Percentiles rank a stretch among this genome's conserved stretches.
These are phyloP conservation scores for Ligustrum vulgare DNA, from an alignment of 257 asterid species.

Conservation along the genomic window DNA sequence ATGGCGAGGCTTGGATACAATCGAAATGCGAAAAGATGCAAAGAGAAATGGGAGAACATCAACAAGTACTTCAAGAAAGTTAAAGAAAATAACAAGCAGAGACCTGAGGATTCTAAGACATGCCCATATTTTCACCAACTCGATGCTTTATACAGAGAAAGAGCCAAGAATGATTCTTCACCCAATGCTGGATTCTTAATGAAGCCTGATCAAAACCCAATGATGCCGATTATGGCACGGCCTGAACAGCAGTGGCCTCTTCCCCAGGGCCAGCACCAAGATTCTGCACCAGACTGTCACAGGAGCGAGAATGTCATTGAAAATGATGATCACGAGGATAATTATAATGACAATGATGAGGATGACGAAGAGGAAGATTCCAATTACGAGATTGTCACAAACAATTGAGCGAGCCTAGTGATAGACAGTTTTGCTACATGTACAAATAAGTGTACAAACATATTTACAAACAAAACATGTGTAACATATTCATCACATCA, in stretches of 20 bases:
- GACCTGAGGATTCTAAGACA: conserved; percentile 85
- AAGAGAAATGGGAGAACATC: conserved; percentile 98
- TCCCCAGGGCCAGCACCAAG: conserved; percentile 30
- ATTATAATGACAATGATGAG: conserved; percentile 11
- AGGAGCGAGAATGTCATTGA: conserved; percentile 33
- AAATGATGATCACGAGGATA: conserved; percentile 26
- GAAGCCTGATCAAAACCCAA: conserved; percentile 35
- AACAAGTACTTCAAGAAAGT: conserved; percentile 96
- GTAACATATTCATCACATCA: no score
- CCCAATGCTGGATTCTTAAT: conserved; percentile 19
- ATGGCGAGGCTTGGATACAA: conserved; percentile 74
- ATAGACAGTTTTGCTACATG: no score
- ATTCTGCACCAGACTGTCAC: conserved; percentile 30
- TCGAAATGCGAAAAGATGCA: conserved; percentile 80
- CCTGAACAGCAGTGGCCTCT: conserved; percentile 97
- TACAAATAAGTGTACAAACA: no score
- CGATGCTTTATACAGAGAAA: conserved; percentile 73
- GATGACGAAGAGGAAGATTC: conserved; percentile 41
- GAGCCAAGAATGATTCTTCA: conserved; percentile 35
- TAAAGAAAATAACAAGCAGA: conserved; percentile 71
- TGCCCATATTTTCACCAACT: conserved; percentile 90
- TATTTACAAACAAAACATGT: no score
- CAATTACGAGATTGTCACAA: conserved; percentile 64
- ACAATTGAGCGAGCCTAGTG: conserved; percentile 16
- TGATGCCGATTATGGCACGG: conserved; percentile 78